Evolutionary conservation across 2,329 filamentous ascomycete genomes (phyloP).

Genomic region (Nemania serpens): DNA sequence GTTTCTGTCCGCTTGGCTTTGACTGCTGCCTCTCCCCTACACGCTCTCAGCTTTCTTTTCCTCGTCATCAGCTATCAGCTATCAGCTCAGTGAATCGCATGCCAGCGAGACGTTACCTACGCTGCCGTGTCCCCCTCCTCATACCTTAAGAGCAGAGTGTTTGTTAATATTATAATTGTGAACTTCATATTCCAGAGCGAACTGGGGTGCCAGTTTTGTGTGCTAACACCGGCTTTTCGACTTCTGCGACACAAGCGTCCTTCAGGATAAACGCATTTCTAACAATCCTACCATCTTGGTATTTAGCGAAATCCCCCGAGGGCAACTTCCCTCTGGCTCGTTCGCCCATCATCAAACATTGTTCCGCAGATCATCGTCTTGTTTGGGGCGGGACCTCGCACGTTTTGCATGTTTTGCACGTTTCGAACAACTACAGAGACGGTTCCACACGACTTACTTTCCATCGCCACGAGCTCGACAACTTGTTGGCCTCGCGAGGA

Average conservation of each 20-base stretch:
- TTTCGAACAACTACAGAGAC: slow-evolving; percentile 26
- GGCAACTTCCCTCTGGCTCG: slow-evolving; percentile 7
- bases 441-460: slow-evolving; percentile 13
- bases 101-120: slow-evolving; percentile 10
- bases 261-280: slow-evolving; percentile 43
- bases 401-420: slow-evolving; percentile 26
- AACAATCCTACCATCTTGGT: slow-evolving; percentile 35
- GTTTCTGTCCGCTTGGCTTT: slow-evolving; percentile 13
- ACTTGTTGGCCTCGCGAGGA: background rate
- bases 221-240: slow-evolving; percentile 35
- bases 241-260: slow-evolving; percentile 48
- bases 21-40: background rate
- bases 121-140: background rate
- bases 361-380: slow-evolving; percentile 46
- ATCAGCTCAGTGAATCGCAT: slow-evolving; percentile 9
- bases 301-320: slow-evolving; percentile 14
- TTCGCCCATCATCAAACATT: slow-evolving; percentile 28
- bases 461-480: slow-evolving; percentile 16
- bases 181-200: slow-evolving; percentile 19
- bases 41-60: slow-evolving; percentile 3
- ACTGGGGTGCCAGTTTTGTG: slow-evolving; percentile 21
- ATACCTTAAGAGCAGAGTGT: slow-evolving; percentile 11
- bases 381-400: slow-evolving; percentile 43
- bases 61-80: slow-evolving; percentile 3
- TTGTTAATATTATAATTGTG: slow-evolving; percentile 22